A percentile compares a stretch with the other conserved stretches of the same genome.
These are phyloP conservation scores for Dryas octopetala DNA, from an alignment of 306 rosid species.

Conservation along the genomic window DNA sequence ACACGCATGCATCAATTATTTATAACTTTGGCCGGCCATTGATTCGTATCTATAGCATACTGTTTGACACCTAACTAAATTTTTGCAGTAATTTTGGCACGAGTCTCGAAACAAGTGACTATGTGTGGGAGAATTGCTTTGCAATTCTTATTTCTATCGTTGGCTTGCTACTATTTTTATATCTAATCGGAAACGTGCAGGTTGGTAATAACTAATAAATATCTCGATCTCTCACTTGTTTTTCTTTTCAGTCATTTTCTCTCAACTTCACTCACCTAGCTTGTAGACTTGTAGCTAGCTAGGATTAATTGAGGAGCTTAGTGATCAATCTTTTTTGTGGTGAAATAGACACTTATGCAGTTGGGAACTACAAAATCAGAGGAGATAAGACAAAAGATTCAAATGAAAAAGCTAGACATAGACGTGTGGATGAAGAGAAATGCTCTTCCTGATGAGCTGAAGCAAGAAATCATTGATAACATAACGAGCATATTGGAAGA, in stretches of 20 bases:
- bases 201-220: neutral
- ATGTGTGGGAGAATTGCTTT: too few species aligned
- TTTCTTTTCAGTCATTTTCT: neutral
- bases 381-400: conserved; percentile 52
- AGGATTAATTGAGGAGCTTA: too few species aligned
- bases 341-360: conserved; percentile 65
- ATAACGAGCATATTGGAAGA: conserved; percentile 1
- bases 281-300: too few species aligned
- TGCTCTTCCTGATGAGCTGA: neutral
- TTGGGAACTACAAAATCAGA: conserved; percentile 64
- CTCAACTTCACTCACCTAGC: too few species aligned
- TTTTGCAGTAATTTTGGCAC: too few species aligned
- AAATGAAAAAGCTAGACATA: conserved; percentile 25
- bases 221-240: neutral
- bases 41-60: too few species aligned
- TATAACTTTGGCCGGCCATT: too few species aligned
- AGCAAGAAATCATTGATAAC: conserved; percentile 2
- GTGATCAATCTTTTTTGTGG: neutral
- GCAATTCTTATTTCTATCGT: neutral
- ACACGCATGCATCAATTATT: too few species aligned
- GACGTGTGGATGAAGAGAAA: conserved; percentile 20
- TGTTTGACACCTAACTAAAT: too few species aligned
- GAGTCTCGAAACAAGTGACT: too few species aligned
- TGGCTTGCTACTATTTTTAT: neutral
- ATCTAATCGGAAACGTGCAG: conserved; percentile 5